These are phyloP conservation scores for Cymodocea nodosa DNA, from an alignment of 116 monocot species.

Conservation along the genomic window DNA sequence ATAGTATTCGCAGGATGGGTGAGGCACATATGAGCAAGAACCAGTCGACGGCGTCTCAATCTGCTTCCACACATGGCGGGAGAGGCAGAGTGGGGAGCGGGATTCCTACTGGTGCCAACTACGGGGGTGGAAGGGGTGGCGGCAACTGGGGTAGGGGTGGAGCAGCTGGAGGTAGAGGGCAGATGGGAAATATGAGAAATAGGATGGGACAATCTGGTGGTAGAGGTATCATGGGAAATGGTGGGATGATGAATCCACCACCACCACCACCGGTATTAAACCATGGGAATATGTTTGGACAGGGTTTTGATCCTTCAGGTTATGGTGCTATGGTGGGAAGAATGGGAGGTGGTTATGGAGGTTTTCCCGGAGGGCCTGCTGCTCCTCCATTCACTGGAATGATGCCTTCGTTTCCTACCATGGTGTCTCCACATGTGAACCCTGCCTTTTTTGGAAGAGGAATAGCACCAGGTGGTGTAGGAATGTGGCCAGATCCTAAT, in stretches of 20 bases:
- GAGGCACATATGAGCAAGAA: constrained; percentile 28
- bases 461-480: constrained; percentile 50
- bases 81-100: constrained; percentile 25
- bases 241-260: constrained; percentile 50
- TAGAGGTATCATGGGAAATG: constrained; percentile 85
- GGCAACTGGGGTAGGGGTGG: constrained; percentile 19
- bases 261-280: constrained; percentile 55
- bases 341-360: constrained; percentile 57
- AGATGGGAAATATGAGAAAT: constrained; percentile 41
- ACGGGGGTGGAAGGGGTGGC: constrained; percentile 12
- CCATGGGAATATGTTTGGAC: constrained; percentile 58
- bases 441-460: constrained; percentile 93
- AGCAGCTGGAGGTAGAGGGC: constrained; percentile 42
- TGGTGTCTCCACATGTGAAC: constrained; percentile 87
- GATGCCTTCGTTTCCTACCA: constrained; percentile 71
- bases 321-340: constrained; percentile 75
- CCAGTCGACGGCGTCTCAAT: constrained; percentile 7
- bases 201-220: constrained; percentile 67
- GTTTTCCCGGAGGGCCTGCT: constrained; percentile 57
- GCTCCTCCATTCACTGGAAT: constrained; percentile 59
- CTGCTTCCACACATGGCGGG: constrained; percentile 1
- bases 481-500: constrained; percentile 83
- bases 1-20: constrained; percentile 42
- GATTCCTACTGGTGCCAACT: neutral
- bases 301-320: constrained; percentile 67